Evolutionary conservation across 768 basidiomycete genomes (phyloP), one percentile per base, ranked within the genome.

Genomic region (Mycena alexandri): DNA sequence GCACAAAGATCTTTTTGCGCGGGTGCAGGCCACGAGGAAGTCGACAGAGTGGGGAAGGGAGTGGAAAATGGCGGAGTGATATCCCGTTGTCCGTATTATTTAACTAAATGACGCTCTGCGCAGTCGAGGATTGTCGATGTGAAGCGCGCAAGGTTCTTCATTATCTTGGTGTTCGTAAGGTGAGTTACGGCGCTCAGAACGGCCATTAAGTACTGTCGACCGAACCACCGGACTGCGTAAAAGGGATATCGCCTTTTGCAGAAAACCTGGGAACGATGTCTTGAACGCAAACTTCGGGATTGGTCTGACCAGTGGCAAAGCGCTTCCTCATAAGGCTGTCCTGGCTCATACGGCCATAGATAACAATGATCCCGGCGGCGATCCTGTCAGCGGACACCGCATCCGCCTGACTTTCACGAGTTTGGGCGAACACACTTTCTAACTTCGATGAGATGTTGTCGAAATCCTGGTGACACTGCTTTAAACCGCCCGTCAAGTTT

Each of bases 41-140:
- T 29, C 29, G 29, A 29, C 29, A 29, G 29, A 29, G 29, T 29
- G 3, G 29, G 29, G 29, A 29, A 29, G 29, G 29, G 29, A 29
- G 29, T 29, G 29, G 29, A 29, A 29, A 29, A 29, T 29, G 29
- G 29, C 29, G 29, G 29, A 29, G 29, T 29, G 29, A 29, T 29
- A 29, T 29, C 29, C 29, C 29, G 29, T 29, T 6, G 29, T 29
- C 29, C 29, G n/a, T n/a, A n/a, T n/a, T n/a, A n/a, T n/a, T n/a
- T n/a, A n/a, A n/a, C n/a, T 33, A 57, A 24, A 25, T 33, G 55
- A 14, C 24, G 42, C 29, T 57, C 55, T 44, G 21, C 55, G 25
- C 55, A 57, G 43, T 43, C 41, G 55, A 57, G 55, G 10, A 57
- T 57, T 29, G 14, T n/a, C 12, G 58, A 38, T 34, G 46, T 60